Conservation (phyloP, 768 basidiomycete species). For the Boletus vermiculosoides region DNA sequence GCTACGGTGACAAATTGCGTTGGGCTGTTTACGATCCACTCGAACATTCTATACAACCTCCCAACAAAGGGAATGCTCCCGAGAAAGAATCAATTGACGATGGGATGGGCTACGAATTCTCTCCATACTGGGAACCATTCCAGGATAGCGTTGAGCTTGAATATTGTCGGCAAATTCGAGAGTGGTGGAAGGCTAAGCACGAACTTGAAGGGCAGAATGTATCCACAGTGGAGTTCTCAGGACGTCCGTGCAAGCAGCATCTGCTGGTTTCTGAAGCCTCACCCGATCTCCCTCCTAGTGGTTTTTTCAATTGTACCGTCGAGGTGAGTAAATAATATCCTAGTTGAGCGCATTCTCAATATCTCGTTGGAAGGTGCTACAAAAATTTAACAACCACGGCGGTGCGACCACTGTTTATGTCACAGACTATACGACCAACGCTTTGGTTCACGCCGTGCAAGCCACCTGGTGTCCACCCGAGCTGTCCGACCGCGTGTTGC, state of each 20-base stretch:
- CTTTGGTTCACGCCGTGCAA: conserved; percentile 32
- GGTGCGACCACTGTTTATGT: conserved; percentile 51
- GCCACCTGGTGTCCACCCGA: conserved; percentile 47
- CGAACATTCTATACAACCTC: conserved; percentile 38
- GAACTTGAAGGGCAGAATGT: conserved; percentile 17
- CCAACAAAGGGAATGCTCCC: conserved; percentile 38
- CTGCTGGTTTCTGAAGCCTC: conserved; percentile 50
- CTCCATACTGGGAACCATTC: conserved; percentile 45
- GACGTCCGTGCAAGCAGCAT: conserved; percentile 35
- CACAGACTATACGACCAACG: conserved; percentile 62
- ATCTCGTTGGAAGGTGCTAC: conserved; percentile 43
- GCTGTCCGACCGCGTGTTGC: conserved; percentile 47
- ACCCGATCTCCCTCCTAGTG: conserved; percentile 42
- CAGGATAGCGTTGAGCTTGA: conserved; percentile 36
- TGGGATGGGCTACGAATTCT: conserved; percentile 40
- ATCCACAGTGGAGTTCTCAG: conserved; percentile 13
- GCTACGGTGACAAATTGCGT: conserved; percentile 45
- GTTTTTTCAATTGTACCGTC: conserved; percentile 63
- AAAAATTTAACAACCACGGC: conserved; percentile 39
- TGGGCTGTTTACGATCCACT: conserved; percentile 56
- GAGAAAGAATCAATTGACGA: conserved; percentile 28
- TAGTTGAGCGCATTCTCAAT: neutral
- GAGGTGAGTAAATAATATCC: conserved; percentile 42
- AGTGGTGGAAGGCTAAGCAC: conserved; percentile 50
- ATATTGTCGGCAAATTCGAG: conserved; percentile 43